Base-by-base conservation (phyloP, 2,329 filamentous ascomycete species). In the Aspergillus fijiensis region DNA sequence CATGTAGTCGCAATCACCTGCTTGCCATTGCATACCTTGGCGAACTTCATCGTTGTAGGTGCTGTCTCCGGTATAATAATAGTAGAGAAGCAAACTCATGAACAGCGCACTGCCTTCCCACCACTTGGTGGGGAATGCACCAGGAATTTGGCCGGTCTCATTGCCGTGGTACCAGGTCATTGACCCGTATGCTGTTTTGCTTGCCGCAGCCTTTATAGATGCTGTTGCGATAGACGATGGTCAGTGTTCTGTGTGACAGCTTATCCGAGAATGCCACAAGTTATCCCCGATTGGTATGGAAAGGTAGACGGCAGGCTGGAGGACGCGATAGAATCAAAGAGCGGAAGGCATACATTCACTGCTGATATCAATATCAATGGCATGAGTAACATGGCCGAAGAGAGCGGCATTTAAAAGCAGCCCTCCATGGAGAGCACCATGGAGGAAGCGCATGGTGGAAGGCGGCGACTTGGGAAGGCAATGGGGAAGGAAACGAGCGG, bases 81-180 rank as follows among this genome's bases (percentile, higher is more conserved):
- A 89, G 73, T 91, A 91, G 73, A 90, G 87, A 49, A 91, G 80
- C 66, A 89, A 77, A 1, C 86, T 84, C 63, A 87, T 85, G 81
- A 89, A 89, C 76, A 91, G 80, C 14, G 86, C 85, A 59, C 86
- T 85, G 9, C 85, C 86, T 71, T 91, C 86, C 88, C 88, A 91
- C 88, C 88, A 91, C 79, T 90, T 90, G 73, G 88, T 89, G 4
- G 87, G 85, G 42, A 92, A 77, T 53, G 83, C 75, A 54, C 83
- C 83, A 10, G 82, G 82, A 33, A 79, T 80, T 10, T 77, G 75
- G 31, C 80, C 81, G 1, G 81, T 79, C 50, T 77, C 66, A 61
- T 85, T 82, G 19, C 83, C 83, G 51, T 73, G 76, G 68, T 85
- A 85, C 66, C 80, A 82, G 29, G 70, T 70, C 75, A 85, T 79